Evolutionary conservation across 192 early-diverging fungal species (phyloP), one percentile per base, ranked within the genome.

Genomic region (Backusella australiensis): DNA sequence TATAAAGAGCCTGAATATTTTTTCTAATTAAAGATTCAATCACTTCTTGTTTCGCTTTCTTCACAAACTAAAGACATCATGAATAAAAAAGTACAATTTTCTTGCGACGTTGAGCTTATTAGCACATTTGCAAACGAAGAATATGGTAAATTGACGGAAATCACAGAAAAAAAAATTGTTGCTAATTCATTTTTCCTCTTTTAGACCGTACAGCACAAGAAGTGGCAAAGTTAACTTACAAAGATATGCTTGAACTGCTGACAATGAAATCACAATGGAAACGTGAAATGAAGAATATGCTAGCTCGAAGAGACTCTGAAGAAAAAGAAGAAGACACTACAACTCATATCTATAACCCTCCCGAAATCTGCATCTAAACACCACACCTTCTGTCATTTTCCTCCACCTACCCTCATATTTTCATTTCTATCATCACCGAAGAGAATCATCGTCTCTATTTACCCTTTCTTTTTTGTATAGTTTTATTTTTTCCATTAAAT

Each of bases 221-320:
- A 42, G 74, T 75, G 34, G 74, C 74, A 42, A 75, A 75, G 67
- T 67, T 75, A 11, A 75, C 74, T 15, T 75, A 75, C 36, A 75
- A 75, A 67, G 74, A 75, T 34, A 75, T 75, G 74, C 39, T 75
- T 42, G 74, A 75, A 36, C 41, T 75, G 38, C 39, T 75, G 12
- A 75, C 74, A 6, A 75, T 75, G 74, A 75, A 75, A 67, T 75
- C 74, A 19, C 59, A 75, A 67, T 75, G 74, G 74, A 35, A 65
- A 67, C 52, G 74, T 49, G 74, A 75, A 19, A 75, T 75, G 74
- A 65, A 75, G 34, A 39, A 41, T 17, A 75, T 75, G 74, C 6
- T 75, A 4, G 74, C 65, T 29, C 63, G 67, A 35, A 36, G 74
- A 67, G 65, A 34, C 14, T 38, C 65, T 26, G 35, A 29, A 34